A percentile compares a stretch with the other conserved stretches of the same genome.
These are phyloP conservation scores for Prunus salicina DNA, from an alignment of 306 rosid species.

Conservation along the genomic window DNA sequence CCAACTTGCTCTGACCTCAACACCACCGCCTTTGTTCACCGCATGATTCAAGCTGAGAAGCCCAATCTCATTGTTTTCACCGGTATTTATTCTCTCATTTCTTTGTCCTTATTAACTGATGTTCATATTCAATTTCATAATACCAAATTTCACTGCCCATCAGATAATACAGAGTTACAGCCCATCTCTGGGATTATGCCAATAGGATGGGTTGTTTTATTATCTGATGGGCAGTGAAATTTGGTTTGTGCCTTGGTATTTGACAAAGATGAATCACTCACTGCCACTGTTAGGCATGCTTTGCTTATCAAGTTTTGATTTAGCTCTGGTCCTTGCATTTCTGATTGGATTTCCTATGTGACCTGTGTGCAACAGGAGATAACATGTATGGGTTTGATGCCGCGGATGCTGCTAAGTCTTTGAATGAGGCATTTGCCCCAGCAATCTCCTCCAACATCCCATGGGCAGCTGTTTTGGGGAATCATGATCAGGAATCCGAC, in stretches of 20 bases:
- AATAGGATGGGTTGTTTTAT: background rate
- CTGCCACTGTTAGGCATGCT: background rate
- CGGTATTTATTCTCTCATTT: slow-evolving; percentile 31
- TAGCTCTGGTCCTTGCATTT: background rate
- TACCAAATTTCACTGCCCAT: no score
- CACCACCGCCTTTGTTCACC: slow-evolving; percentile 58
- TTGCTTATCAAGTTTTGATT: background rate
- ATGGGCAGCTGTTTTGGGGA: slow-evolving; percentile 91
- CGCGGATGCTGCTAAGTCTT: slow-evolving; percentile 63
- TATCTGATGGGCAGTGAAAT: background rate
- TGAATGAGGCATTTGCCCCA: slow-evolving; percentile 82
- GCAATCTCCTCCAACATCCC: slow-evolving; percentile 83
- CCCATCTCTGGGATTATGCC: background rate
- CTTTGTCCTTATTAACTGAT: background rate
- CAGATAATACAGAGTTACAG: no score
- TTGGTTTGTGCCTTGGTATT: no score
- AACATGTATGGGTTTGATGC: slow-evolving; percentile 67
- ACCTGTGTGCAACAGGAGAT: slow-evolving; percentile 55
- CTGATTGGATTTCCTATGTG: background rate
- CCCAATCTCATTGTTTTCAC: slow-evolving; percentile 91
- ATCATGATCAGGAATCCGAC: slow-evolving; percentile 92
- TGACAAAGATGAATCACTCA: no score
- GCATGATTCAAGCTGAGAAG: slow-evolving; percentile 91
- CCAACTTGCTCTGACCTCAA: slow-evolving; percentile 79
- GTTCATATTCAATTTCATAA: no score